Base-by-base conservation (phyloP, 805 yeast genomes). In the Lipomyces mesembrius region DNA sequence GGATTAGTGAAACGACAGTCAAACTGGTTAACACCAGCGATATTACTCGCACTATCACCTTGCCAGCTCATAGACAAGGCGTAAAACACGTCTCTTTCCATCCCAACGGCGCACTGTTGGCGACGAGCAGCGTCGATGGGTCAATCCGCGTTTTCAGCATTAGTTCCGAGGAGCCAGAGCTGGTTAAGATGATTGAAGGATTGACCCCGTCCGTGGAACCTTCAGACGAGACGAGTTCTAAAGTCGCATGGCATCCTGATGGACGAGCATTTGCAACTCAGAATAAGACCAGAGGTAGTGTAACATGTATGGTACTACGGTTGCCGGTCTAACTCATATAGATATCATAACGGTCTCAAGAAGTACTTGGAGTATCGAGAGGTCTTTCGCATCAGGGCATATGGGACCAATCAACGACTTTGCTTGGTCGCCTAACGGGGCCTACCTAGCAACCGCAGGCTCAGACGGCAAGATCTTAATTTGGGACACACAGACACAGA, bases 261-360 rank as follows among this genome's bases (percentile, higher is more conserved):
- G 96, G 96, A 20, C 84, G 84, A 62, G 76, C 80, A n/a, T 80
- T 92, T 59, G 91, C 92, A 1, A 74, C 91, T 22, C 92, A 96
- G 1, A 79, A 88, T 6, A 78, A 80, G 49, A 78, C 82, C 25
- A 79, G 81, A 57, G 78, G 81, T 2, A 81, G 88, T 59, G 9
- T 14, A 35, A 7, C 14, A 43, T 17, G 43, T 4, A 37, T 37
- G 43, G 43, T 12, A 35, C 22, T 20, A 32, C n/a, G n/a, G 43
- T 25, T 51, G 35, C 20, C 14, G 43, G 17, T 43, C 49, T 43
- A 43, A 43, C 49, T 43, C 11, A 14, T 2, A 3, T 37, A 39
- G 76, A 75, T 17, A 65, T 79, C 22, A 75, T 74, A 2, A 67
- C 79, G 2, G 69, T 74, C 51, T 64, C 75, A 25, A 57, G 74